Conservation (phyloP, 208 protist genomes). For the Borovskyia barvae region DNA sequence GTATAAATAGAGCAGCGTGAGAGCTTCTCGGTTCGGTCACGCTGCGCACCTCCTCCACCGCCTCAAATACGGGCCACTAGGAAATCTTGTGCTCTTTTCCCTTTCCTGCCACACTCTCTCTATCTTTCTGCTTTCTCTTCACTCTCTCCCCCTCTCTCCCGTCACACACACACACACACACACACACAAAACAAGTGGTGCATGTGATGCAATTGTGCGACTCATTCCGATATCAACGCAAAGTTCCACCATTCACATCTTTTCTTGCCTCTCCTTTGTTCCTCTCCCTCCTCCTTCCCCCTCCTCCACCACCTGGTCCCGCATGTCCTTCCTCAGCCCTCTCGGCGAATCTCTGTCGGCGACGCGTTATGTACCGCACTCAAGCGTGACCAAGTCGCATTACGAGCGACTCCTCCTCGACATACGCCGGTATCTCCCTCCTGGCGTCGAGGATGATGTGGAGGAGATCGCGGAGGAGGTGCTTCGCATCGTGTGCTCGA, state of each 20-base stretch:
- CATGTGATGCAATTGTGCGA: too few relatives aligned
- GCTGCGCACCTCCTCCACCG: too few relatives aligned
- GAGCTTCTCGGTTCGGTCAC: too few relatives aligned
- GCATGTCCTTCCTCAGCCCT: constrained; percentile 15
- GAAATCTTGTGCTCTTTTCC: too few relatives aligned
- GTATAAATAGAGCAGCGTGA: too few relatives aligned
- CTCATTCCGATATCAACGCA: too few relatives aligned
- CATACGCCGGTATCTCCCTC: constrained; percentile 74
- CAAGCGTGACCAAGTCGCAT: constrained; percentile 57
- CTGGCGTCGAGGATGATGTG: constrained; percentile 71
- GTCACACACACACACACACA: neutral
- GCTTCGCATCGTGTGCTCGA: constrained; percentile 61
- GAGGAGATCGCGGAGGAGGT: constrained; percentile 78
- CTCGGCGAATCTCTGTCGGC: constrained; percentile 13
- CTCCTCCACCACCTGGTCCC: neutral
- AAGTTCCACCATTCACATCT: too few relatives aligned
- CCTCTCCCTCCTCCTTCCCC: neutral
- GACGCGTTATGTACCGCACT: constrained; percentile 73
- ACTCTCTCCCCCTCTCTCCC: neutral
- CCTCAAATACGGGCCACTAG: too few relatives aligned
- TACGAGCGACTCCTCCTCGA: constrained; percentile 85
- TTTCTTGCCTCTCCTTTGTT: too few relatives aligned
- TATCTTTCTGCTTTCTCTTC: neutral
- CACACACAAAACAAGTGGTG: too few relatives aligned
- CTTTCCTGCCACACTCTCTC: too few relatives aligned